Percentiles rank a stretch among this genome's conserved stretches.
These are phyloP conservation scores for Rhododendron vialii DNA, from an alignment of 148 eudicot species.

Conservation along the genomic window DNA sequence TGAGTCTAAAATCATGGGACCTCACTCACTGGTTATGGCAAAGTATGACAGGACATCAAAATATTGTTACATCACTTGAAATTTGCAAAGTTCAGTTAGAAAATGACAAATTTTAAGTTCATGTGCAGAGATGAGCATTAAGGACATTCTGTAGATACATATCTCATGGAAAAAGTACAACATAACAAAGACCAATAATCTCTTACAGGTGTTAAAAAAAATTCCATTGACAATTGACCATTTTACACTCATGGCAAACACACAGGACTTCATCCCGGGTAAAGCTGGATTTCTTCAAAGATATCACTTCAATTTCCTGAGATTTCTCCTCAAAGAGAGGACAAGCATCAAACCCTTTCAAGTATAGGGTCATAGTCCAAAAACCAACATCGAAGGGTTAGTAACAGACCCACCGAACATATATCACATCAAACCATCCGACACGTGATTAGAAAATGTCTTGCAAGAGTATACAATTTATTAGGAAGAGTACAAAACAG, in stretches of 20 bases:
- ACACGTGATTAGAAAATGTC: not conserved
- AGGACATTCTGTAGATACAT: not conserved
- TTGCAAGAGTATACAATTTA: not conserved
- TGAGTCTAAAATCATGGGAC: not conserved
- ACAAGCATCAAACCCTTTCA: not conserved
- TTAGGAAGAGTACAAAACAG: not conserved
- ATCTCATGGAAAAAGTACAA: not conserved
- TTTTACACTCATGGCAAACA: not conserved
- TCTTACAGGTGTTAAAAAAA: not conserved
- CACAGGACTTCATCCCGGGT: not conserved
- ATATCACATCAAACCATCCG: not conserved
- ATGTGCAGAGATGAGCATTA: not conserved
- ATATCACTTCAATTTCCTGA: not conserved
- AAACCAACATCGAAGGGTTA: not conserved
- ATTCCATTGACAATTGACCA: not conserved
- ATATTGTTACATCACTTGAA: not conserved
- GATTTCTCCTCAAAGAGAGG: not conserved
- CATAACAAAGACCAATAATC: not conserved
- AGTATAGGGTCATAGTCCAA: not conserved
- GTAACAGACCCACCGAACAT: conserved; percentile 4
- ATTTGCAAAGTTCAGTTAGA: not conserved
- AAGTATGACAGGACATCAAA: not conserved
- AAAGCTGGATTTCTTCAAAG: not conserved
- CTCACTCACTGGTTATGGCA: not conserved
- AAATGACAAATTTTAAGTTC: not conserved